A percentile compares a stretch with the other conserved stretches of the same genome.
These are phyloP conservation scores for Aspergillus ustus DNA, from an alignment of 2,329 filamentous ascomycete genomes.

Conservation along the genomic window DNA sequence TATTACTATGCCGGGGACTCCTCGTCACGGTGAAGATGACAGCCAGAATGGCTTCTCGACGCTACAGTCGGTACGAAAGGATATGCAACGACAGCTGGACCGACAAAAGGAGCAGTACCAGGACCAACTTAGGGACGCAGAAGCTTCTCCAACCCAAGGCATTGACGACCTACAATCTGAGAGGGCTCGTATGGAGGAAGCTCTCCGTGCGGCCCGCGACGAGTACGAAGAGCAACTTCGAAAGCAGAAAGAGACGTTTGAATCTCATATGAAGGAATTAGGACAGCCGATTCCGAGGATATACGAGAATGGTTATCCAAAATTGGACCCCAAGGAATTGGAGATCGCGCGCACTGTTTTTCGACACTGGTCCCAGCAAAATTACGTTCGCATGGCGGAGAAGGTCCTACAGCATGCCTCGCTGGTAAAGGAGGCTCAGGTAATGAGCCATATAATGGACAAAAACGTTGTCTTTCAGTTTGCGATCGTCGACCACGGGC, in stretches of 20 bases:
- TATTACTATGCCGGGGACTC: constrained; percentile 92
- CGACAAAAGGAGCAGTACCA: constrained; percentile 83
- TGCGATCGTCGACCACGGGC: constrained; percentile 84
- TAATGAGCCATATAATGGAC: constrained; percentile 96
- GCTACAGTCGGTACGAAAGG: constrained; percentile 75
- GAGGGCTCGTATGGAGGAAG: constrained; percentile 83
- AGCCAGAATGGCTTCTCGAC: constrained; percentile 57
- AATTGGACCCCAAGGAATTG: constrained; percentile 72
- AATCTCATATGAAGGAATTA: constrained; percentile 80
- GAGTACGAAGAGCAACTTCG: constrained; percentile 88
- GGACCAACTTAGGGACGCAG: constrained; percentile 74
- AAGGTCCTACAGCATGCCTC: constrained; percentile 85
- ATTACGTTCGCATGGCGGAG: constrained; percentile 94
- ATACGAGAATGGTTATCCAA: constrained; percentile 48
- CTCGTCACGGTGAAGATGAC: constrained; percentile 72
- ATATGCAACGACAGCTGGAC: constrained; percentile 81
- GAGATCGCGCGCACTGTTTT: constrained; percentile 69
- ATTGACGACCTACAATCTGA: constrained; percentile 83
- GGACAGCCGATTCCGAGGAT: constrained; percentile 62
- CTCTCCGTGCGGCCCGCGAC: constrained; percentile 75
- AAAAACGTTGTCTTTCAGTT: constrained; percentile 95
- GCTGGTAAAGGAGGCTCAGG: constrained; percentile 89
- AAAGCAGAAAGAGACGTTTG: constrained; percentile 81
- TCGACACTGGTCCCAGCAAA: constrained; percentile 78
- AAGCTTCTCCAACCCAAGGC: constrained; percentile 72